These are phyloP conservation scores for Somion occarium DNA, from an alignment of 1,284 basidiomycete genomes.

Conservation along the genomic window DNA sequence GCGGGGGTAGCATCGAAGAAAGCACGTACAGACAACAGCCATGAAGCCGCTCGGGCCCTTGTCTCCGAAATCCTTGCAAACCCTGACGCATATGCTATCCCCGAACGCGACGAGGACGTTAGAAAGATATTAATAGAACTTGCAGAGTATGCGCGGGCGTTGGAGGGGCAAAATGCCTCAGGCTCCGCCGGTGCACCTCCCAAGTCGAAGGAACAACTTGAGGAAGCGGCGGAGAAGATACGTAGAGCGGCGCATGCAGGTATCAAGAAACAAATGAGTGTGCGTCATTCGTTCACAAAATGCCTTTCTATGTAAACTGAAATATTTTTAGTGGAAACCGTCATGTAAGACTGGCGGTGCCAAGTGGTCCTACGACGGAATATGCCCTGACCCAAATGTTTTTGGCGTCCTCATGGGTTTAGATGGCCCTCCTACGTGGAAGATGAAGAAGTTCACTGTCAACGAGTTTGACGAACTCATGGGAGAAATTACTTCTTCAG, in stretches of 20 bases:
- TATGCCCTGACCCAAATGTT: slow-evolving; percentile 47
- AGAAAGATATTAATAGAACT: slow-evolving; percentile 32
- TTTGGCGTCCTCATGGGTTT: slow-evolving; percentile 45
- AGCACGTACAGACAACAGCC: slow-evolving; percentile 15
- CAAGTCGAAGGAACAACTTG: slow-evolving; percentile 38
- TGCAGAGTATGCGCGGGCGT: slow-evolving; percentile 39
- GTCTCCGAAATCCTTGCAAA: slow-evolving; percentile 34
- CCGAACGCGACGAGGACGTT: slow-evolving; percentile 29
- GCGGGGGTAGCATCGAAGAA: slow-evolving; percentile 26
- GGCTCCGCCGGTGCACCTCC: slow-evolving; percentile 12
- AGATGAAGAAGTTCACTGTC: slow-evolving; percentile 45
- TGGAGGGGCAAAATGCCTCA: slow-evolving; percentile 30
- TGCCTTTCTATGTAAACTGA: background rate
- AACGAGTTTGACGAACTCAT: slow-evolving; percentile 40
- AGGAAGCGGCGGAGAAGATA: slow-evolving; percentile 43
- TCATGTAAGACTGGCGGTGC: slow-evolving; percentile 45
- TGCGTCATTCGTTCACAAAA: slow-evolving; percentile 3
- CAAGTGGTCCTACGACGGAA: slow-evolving; percentile 50
- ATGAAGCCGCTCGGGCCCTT: slow-evolving; percentile 27
- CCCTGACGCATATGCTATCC: slow-evolving; percentile 30
- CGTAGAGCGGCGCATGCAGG: slow-evolving; percentile 41
- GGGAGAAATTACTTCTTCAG: slow-evolving; percentile 25
- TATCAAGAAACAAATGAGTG: slow-evolving; percentile 51
- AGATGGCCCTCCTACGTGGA: slow-evolving; percentile 44
- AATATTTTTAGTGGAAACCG: slow-evolving; percentile 41